A percentile compares a stretch with the other conserved stretches of the same genome.
Conservation (phyloP, 768 basidiomycete genomes). For the Amylocystis lapponica region DNA sequence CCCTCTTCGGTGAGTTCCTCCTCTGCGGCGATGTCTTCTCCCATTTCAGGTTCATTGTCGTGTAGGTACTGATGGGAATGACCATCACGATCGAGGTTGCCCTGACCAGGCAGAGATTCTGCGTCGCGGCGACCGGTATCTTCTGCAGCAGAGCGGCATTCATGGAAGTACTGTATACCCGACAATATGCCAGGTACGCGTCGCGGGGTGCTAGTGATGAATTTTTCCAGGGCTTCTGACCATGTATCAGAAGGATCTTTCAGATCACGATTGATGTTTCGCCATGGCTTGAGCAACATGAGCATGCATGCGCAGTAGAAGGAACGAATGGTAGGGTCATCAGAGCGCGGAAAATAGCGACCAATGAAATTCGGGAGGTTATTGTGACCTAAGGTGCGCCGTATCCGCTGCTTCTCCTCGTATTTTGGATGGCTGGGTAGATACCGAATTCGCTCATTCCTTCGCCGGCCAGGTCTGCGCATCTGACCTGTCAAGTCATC, state of each 20-base stretch:
- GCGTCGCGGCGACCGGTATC: not conserved
- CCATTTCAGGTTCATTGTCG: not conserved
- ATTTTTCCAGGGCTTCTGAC: constrained; percentile 15
- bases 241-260: constrained; percentile 15
- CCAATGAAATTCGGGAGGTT: constrained; percentile 33
- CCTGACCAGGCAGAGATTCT: not conserved
- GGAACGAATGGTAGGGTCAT: constrained; percentile 16
- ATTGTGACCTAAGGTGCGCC: constrained; percentile 24
- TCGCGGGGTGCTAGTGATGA: constrained; percentile 1
- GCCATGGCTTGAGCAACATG: constrained; percentile 33
- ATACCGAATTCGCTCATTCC: constrained; percentile 18
- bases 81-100: not conserved
- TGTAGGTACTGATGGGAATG: too few species aligned
- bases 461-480: constrained; percentile 13
- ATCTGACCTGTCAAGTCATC: not conserved
- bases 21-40: constrained; percentile 5
- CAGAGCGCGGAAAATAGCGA: constrained; percentile 24
- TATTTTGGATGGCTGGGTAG: constrained; percentile 6
- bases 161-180: constrained; percentile 31
- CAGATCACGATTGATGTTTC: constrained; percentile 19
- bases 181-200: constrained; percentile 10
- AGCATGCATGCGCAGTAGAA: constrained; percentile 35
- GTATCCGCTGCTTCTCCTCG: constrained; percentile 11
- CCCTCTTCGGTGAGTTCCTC: constrained; percentile 4
- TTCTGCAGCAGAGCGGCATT: constrained; percentile 11